Percentiles rank a stretch among this genome's conserved stretches.
These are phyloP conservation scores for Asterophora parasitica DNA, from an alignment of 768 basidiomycete genomes.

Conservation along the genomic window DNA sequence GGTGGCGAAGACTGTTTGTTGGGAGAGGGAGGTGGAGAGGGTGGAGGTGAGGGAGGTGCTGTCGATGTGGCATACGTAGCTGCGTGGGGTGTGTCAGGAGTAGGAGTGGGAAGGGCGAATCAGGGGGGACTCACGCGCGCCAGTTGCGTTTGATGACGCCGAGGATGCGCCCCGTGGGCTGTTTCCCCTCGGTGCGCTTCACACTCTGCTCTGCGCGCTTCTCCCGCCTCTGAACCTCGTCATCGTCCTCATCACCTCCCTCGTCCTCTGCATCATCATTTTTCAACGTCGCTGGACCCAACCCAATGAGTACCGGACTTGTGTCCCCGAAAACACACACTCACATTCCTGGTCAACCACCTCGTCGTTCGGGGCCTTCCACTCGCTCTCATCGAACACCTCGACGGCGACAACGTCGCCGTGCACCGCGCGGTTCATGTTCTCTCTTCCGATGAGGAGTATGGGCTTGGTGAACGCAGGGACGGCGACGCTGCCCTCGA, in stretches of 20 bases:
- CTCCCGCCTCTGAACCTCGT: conserved; percentile 35
- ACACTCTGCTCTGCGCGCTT: conserved; percentile 34
- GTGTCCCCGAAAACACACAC: no score
- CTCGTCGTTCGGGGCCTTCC: conserved; percentile 89
- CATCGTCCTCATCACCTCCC: conserved; percentile 44
- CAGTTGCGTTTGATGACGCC: conserved; percentile 95
- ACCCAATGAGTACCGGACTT: no score
- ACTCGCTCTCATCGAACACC: conserved; percentile 80
- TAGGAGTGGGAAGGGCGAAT: conserved; percentile 1
- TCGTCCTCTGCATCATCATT: conserved; percentile 85
- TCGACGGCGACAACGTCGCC: conserved; percentile 93
- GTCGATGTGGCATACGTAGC: conserved; percentile 95
- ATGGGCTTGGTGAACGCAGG: conserved; percentile 73
- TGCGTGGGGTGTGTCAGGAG: no score
- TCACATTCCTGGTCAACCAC: conserved; percentile 91
- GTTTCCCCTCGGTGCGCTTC: conserved; percentile 51
- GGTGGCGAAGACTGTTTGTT: conserved; percentile 91
- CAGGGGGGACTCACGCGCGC: conserved; percentile 74
- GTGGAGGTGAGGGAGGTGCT: conserved; percentile 79
- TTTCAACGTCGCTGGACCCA: conserved; percentile 60
- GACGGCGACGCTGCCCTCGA: conserved; percentile 85
- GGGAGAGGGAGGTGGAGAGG: conserved; percentile 71
- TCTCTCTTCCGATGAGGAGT: conserved; percentile 80
- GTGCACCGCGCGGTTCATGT: conserved; percentile 93
- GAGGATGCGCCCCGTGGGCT: conserved; percentile 89